Percentiles rank a stretch among this genome's conserved stretches.
Evolutionary conservation across 495 filamentous ascomycete species (phyloP).

Genomic region (Opeltia flavorubescens): DNA sequence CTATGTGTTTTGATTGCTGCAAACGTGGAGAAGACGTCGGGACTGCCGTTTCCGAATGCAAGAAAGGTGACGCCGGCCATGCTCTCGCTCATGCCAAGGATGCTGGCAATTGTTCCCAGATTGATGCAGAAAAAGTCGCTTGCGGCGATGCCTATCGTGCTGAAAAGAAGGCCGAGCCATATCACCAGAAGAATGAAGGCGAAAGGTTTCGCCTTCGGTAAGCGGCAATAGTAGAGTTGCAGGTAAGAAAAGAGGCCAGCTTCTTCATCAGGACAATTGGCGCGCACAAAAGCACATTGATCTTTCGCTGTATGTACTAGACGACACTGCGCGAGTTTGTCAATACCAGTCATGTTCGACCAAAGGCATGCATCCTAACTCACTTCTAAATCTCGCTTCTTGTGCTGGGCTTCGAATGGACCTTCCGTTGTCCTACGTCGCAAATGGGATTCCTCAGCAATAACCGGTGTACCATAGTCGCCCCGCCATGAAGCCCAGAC

Average conservation of each 20-base stretch:
- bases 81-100: conserved; percentile 88
- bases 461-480: not conserved
- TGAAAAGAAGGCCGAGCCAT: conserved; percentile 89
- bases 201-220: conserved; percentile 53
- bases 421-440: not conserved
- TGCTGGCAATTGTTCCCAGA: conserved; percentile 74
- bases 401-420: not conserved
- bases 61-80: conserved; percentile 94
- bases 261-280: conserved; percentile 78
- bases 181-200: conserved; percentile 62
- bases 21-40: conserved; percentile 96
- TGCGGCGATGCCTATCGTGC: conserved; percentile 95
- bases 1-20: conserved; percentile 95
- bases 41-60: conserved; percentile 97
- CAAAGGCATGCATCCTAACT: not conserved
- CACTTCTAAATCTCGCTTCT: conserved; percentile 4
- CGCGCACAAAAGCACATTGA: conserved; percentile 74
- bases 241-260: conserved; percentile 84
- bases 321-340: conserved; percentile 49
- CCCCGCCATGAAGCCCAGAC: conserved; percentile 9
- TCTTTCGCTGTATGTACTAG: conserved; percentile 61
- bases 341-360: not conserved
- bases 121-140: conserved; percentile 98
- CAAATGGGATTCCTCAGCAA: not conserved
- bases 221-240: conserved; percentile 76